phyloP scores from a whole-genome alignment of 2,329 filamentous ascomycete genomes.

The Penicillium hordei region DNA sequence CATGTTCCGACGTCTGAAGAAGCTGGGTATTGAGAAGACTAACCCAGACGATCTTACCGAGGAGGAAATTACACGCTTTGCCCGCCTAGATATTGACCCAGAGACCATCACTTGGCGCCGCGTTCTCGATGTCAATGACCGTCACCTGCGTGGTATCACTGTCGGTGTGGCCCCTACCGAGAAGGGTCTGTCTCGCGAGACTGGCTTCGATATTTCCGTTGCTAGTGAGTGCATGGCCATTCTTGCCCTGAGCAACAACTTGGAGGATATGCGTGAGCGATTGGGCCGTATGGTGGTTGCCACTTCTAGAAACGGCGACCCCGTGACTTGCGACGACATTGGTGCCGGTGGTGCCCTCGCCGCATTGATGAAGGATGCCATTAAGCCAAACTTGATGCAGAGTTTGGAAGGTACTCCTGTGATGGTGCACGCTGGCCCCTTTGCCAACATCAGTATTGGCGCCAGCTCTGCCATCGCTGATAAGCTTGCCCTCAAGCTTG shows the following conservation, averaged over 20 bases:
- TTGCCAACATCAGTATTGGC: conserved; percentile 97
- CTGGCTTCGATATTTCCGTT: conserved; percentile 96
- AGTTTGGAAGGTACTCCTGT: conserved; percentile 95
- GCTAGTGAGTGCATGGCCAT: conserved; percentile 99
- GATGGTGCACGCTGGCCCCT: conserved; percentile 95
- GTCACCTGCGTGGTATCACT: conserved; percentile 85
- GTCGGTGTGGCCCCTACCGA: conserved; percentile 87
- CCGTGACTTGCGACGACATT: conserved; percentile 93
- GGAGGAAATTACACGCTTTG: conserved; percentile 84
- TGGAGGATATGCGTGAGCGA: conserved; percentile 86
- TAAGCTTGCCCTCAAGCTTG: conserved; percentile 91
- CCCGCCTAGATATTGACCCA: conserved; percentile 93
- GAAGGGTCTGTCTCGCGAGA: conserved; percentile 82
- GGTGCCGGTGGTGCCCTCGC: conserved; percentile 89
- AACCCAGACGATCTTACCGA: conserved; percentile 86
- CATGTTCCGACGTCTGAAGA: conserved; percentile 91
- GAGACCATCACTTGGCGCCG: conserved; percentile 97
- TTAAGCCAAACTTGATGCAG: conserved; percentile 99
- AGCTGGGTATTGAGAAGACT: conserved; percentile 93
- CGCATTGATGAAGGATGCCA: conserved; percentile 94
- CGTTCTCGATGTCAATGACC: conserved; percentile 95
- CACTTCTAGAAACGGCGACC: conserved; percentile 78
- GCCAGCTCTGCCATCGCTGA: conserved; percentile 94
- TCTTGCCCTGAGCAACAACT: conserved; percentile 83
- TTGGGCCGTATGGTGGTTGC: conserved; percentile 95